Conservation (phyloP, 2,329 filamentous ascomycete species). For the Sarocladium kiliense region DNA sequence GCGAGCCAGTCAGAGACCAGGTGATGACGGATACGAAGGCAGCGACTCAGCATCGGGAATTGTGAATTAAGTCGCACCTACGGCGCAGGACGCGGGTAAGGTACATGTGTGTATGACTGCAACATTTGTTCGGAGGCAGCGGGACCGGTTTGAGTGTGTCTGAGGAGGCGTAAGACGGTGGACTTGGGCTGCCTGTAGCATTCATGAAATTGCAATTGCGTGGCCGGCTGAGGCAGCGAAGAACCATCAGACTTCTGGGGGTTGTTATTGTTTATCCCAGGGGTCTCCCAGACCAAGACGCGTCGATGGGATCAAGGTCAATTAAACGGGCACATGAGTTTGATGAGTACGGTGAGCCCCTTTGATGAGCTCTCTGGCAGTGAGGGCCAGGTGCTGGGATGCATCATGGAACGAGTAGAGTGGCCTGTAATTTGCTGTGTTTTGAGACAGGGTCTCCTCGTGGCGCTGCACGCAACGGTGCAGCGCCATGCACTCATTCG, state of each 20-base stretch:
- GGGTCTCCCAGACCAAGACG: background rate
- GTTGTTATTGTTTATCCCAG: background rate
- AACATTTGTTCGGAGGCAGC: background rate
- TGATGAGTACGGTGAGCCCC: background rate
- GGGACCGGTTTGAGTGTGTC: background rate
- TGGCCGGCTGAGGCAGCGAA: background rate
- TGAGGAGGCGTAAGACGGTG: background rate
- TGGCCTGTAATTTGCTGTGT: slow-evolving; percentile 2
- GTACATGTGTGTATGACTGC: background rate
- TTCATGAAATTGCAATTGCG: background rate
- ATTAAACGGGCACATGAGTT: slow-evolving; percentile 1
- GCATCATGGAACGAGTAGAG: background rate
- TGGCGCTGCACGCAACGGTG: background rate
- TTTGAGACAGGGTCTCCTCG: slow-evolving; percentile 1
- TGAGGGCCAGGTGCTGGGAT: background rate
- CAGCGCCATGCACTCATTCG: too few relatives aligned
- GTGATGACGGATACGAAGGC: background rate
- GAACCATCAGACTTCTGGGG: background rate
- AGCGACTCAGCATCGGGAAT: background rate
- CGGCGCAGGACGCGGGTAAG: background rate
- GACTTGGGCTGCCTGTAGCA: background rate
- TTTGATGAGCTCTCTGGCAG: background rate
- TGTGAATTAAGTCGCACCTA: background rate
- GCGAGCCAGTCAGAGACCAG: background rate
- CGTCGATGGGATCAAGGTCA: background rate